Conservation (phyloP, 2,329 filamentous ascomycete genomes). For the Ophiocordyceps unilateralis region DNA sequence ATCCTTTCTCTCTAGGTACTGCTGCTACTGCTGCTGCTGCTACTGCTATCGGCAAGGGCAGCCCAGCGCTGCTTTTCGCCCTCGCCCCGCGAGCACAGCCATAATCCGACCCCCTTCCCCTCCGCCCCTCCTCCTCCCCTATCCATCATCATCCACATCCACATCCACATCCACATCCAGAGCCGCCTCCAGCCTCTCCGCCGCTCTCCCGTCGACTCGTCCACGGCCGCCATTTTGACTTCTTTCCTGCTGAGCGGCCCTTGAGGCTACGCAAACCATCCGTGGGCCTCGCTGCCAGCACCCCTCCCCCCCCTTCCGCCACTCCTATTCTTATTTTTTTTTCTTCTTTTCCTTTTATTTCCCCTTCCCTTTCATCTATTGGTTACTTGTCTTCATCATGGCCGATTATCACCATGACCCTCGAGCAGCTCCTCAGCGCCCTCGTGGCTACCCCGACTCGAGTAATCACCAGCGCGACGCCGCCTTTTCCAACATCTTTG, state of each 20-base stretch:
- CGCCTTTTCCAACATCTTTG: slow-evolving; percentile 93
- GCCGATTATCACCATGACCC: slow-evolving; percentile 41
- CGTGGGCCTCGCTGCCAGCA: background rate
- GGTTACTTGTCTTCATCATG: slow-evolving; percentile 20
- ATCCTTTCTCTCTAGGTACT: too few relatives aligned
- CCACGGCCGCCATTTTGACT: background rate
- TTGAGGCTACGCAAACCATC: background rate
- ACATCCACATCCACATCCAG: too few relatives aligned
- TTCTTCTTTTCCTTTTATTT: background rate
- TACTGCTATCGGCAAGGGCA: background rate
- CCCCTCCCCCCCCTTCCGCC: background rate
- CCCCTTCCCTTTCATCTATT: background rate
- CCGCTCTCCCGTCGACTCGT: too few relatives aligned
- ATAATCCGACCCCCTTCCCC: background rate
- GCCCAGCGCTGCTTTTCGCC: background rate
- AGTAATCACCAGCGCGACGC: slow-evolving; percentile 63
- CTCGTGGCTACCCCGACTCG: slow-evolving; percentile 30
- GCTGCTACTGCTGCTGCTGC: background rate
- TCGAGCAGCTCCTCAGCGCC: slow-evolving; percentile 26
- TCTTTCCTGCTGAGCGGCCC: slow-evolving; percentile 2
- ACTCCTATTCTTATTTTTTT: slow-evolving; percentile 2
- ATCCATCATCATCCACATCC: background rate
- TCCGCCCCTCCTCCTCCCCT: background rate
- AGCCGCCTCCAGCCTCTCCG: too few relatives aligned
- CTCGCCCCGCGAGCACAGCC: background rate